Evolutionary conservation across 2,329 filamentous ascomycete genomes (phyloP), one percentile per base, ranked within the genome.

Genomic region (Berkeleyomyces basicola): DNA sequence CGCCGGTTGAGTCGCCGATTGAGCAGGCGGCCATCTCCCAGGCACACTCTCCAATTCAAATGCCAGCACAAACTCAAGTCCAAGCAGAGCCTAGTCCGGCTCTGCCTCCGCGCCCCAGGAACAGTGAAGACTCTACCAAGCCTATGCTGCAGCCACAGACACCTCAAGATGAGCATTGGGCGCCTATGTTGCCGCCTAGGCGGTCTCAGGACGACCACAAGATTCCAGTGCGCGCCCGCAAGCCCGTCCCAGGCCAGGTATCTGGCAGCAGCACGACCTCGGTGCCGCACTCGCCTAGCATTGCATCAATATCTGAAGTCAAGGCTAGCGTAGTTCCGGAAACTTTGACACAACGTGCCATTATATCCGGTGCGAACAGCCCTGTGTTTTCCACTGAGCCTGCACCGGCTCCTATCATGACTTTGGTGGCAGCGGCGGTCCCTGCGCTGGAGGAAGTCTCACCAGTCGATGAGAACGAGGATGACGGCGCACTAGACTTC

Each of bases 1-100:
- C 75, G 70, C 80, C 77, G 65, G 64, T 77, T 33, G 78, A 81
- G 58, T 70, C 75, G 16, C 78, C 75, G 67, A 74, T 75, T 47
- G 74, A 77, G 61, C 72, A 74, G 36, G 46, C 62, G 5, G 36
- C 44, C 3, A 39, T 43, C 10, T 42, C 61, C 9, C 11, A 33
- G 4, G 23, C n/a, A 46, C 23, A 23, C 23, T 23, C 43, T 58
- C 55, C 11, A 14, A 16, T 37, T 6, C 10, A n/a, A 36, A 58
- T 4, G 5, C 3, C 3, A 3, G 40, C 33, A n/a, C 39, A 39
- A 49, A 63, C 39, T 10, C 44, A 31, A 7, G 7, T 4, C 11
- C 58, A 58, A 57, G 47, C 53, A 39, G 61, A 67, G n/a, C 49
- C 49, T 14, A 53, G 49, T 33, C 49, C 49, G 2, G 49, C 37